Base-by-base conservation (phyloP, 2,329 filamentous ascomycete species). In the Didymella sp. region DNA sequence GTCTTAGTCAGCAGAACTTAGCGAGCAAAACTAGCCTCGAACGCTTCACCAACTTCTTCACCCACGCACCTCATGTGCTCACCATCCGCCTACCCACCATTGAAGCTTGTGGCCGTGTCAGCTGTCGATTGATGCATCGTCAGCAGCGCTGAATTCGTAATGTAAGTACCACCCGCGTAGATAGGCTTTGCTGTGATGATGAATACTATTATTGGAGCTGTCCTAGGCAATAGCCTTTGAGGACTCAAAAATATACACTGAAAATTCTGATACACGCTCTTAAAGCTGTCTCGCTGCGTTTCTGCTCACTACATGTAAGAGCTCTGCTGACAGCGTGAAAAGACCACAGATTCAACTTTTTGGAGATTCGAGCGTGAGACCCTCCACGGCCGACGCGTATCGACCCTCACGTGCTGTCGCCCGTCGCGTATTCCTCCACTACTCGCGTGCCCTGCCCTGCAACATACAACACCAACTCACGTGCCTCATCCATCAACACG, bases 191-290 rank as follows among this genome's bases (percentile, higher is more conserved):
- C 51, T 64, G 63, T 70, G 57, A 79, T 85, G 85, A 87, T 87
- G 85, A 87, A 73, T 70, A 68, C 69, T 73, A 72, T 72, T 89
- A 90, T 90, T 91, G 88, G 88, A 91, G 88, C 88, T 90, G 87
- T 91, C 88, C 87, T 84, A 84, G 67, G 64, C 65, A 57, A 44
- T 80, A 75, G 75, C 73, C 75, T 69, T 66, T 74, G 70, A 76
- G 71, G 87, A 90, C 80, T 66, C 55, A 83, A 79, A 64, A 64
- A 68, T 73, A 72, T 66, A 71, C 73, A 74, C 72, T 74, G 69
- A 84, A 78, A 73, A 75, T 74, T 72, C 68, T 76, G 72, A 73
- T 67, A 60, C 60, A 61, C 66, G 57, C 56, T 35, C 75, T 62
- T 72, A 46, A 47, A 35, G 46, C 41, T 50, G 22, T 41, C 38